phyloP scores from a whole-genome alignment of 2,329 filamentous ascomycete genomes.

The Fusarium albidum region DNA sequence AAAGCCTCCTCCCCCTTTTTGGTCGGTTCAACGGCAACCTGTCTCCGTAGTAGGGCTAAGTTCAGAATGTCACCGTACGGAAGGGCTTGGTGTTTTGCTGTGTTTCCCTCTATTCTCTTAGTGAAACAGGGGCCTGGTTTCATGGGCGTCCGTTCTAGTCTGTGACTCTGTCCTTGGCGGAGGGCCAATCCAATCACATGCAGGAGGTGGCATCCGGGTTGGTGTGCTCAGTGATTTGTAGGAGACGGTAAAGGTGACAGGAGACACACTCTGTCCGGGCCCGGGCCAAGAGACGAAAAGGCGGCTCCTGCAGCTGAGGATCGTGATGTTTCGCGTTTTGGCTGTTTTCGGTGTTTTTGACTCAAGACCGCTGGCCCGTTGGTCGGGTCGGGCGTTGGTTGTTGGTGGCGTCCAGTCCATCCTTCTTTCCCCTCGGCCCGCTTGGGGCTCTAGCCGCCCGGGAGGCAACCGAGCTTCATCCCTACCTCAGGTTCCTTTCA shows the following conservation, averaged over 20 bases:
- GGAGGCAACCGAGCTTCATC: slow-evolving; percentile 30
- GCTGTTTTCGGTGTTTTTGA: slow-evolving; percentile 30
- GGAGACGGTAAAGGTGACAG: slow-evolving; percentile 4
- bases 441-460: slow-evolving; percentile 26
- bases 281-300: not conserved
- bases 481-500: slow-evolving; percentile 9
- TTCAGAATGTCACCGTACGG: not conserved
- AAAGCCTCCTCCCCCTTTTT: slow-evolving; percentile 24
- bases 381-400: slow-evolving; percentile 22
- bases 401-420: not conserved
- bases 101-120: slow-evolving; percentile 6
- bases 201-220: slow-evolving; percentile 4
- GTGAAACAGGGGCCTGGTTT: slow-evolving; percentile 38
- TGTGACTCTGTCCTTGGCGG: slow-evolving; percentile 3
- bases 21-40: slow-evolving; percentile 15
- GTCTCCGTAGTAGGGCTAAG: not conserved
- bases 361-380: slow-evolving; percentile 14
- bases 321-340: slow-evolving; percentile 34
- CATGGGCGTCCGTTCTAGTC: slow-evolving; percentile 21
- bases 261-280: too few species aligned
- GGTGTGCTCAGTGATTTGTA: slow-evolving; percentile 15
- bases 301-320: slow-evolving; percentile 8
- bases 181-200: slow-evolving; percentile 23
- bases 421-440: too few species aligned
- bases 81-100: slow-evolving; percentile 14